phyloP scores from a whole-genome alignment of 1,284 basidiomycete species.

The Coniophora puteana region DNA sequence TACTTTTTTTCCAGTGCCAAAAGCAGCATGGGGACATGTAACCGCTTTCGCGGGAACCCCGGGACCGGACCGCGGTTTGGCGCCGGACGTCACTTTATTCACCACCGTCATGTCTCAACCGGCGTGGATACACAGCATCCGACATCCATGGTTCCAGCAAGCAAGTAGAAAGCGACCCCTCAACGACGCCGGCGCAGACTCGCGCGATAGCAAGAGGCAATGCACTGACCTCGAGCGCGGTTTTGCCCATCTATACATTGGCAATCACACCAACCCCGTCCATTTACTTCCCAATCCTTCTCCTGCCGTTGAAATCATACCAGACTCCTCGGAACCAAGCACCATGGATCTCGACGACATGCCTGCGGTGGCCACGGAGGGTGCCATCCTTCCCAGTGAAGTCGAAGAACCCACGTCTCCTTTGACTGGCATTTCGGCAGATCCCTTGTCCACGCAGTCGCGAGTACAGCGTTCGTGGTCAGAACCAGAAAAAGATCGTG shows the following conservation, averaged over 20 bases:
- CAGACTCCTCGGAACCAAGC: constrained; percentile 3
- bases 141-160: constrained; percentile 54
- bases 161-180: constrained; percentile 47
- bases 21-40: too few relatives aligned
- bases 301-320: constrained; percentile 1
- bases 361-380: constrained; percentile 13
- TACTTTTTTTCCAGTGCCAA: too few relatives aligned
- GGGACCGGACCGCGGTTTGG: too few relatives aligned
- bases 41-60: too few relatives aligned
- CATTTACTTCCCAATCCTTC: constrained; percentile 3
- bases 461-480: constrained; percentile 2
- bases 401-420: constrained; percentile 43
- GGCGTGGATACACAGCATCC: constrained; percentile 32
- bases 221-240: constrained; percentile 52
- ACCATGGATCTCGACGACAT: constrained; percentile 14
- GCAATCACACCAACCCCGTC: constrained; percentile 8
- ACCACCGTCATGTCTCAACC: too few relatives aligned
- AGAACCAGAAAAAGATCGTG: constrained; percentile 40
- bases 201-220: constrained; percentile 45
- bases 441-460: neutral
- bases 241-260: constrained; percentile 51
- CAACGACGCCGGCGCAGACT: constrained; percentile 16
- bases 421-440: constrained; percentile 33
- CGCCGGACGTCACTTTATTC: too few relatives aligned
- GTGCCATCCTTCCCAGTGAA: constrained; percentile 32